phyloP scores from a whole-genome alignment of 768 basidiomycete species.

The Rhodosporidiobolus odoratus region DNA sequence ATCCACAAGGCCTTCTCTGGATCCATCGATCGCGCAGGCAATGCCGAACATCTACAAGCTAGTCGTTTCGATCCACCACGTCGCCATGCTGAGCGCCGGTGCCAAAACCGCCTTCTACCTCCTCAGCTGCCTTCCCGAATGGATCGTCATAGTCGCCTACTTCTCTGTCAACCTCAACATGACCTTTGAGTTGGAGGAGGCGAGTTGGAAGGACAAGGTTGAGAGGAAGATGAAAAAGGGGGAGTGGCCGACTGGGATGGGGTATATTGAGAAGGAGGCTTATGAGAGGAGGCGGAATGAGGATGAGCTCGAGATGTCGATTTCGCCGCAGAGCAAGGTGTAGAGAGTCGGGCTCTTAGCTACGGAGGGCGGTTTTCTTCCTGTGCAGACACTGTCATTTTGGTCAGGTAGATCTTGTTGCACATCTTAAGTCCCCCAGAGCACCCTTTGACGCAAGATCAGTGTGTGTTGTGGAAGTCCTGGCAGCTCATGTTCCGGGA shows the following conservation, averaged over 20 bases:
- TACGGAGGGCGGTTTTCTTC: no score
- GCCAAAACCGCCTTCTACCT: constrained; percentile 25
- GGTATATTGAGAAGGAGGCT: not conserved
- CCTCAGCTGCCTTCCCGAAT: constrained; percentile 11
- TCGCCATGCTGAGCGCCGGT: not conserved
- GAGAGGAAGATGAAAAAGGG: constrained; percentile 1
- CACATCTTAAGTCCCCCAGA: no score
- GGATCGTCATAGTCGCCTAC: not conserved
- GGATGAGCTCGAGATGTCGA: not conserved
- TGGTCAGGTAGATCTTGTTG: no score
- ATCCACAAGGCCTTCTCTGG: no score
- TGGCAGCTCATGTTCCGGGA: no score
- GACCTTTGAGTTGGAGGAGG: constrained; percentile 12
- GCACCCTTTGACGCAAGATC: no score
- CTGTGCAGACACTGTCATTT: no score
- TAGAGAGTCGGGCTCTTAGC: no score
- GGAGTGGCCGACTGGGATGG: not conserved
- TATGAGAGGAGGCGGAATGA: not conserved
- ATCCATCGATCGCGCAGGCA: no score
- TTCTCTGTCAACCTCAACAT: constrained; percentile 10
- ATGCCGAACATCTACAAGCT: constrained; percentile 7
- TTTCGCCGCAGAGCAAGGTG: not conserved
- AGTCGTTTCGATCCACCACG: not conserved
- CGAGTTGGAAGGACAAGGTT: constrained; percentile 11
- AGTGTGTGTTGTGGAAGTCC: no score